These are phyloP conservation scores for Bimuria novae-zelandiae DNA, from an alignment of 2,329 filamentous ascomycete genomes.

Conservation along the genomic window DNA sequence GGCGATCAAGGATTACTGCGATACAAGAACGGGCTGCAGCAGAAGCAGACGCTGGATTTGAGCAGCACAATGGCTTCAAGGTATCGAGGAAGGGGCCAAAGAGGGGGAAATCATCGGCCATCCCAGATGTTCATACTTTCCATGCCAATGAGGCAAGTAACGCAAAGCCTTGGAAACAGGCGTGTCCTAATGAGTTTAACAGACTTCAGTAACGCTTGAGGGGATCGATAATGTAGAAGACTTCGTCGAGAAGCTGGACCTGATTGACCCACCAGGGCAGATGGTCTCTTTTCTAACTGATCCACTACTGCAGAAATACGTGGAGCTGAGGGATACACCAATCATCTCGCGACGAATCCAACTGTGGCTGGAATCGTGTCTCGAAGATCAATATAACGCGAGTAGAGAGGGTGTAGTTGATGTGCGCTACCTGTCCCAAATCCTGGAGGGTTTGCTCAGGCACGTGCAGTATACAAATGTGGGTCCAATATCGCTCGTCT, in stretches of 20 bases:
- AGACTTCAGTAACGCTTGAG: slow-evolving; percentile 62
- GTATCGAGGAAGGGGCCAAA: slow-evolving; percentile 60
- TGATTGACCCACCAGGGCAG: slow-evolving; percentile 80
- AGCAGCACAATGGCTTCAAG: slow-evolving; percentile 63
- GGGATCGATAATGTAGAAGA: slow-evolving; percentile 74
- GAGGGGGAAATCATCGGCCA: slow-evolving; percentile 54
- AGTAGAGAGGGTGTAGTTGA: slow-evolving; percentile 21
- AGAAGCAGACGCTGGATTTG: slow-evolving; percentile 45
- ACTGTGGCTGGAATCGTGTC: slow-evolving; percentile 44
- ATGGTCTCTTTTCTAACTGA: slow-evolving; percentile 77
- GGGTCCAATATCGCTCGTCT: not conserved
- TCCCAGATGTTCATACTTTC: slow-evolving; percentile 74
- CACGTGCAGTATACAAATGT: slow-evolving; percentile 45
- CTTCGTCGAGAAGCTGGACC: slow-evolving; percentile 75
- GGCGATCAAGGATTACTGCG: slow-evolving; percentile 69
- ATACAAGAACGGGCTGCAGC: slow-evolving; percentile 64
- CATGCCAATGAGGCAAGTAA: slow-evolving; percentile 65
- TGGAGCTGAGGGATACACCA: slow-evolving; percentile 58
- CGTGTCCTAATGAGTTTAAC: slow-evolving; percentile 15
- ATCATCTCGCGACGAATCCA: slow-evolving; percentile 36
- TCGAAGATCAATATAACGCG: slow-evolving; percentile 43
- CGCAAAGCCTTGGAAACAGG: not conserved
- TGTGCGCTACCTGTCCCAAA: slow-evolving; percentile 29
- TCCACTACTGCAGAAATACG: slow-evolving; percentile 74
- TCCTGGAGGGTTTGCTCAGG: slow-evolving; percentile 38